phyloP scores from a whole-genome alignment of 805 yeast species.

The Saccharomyces cerevisiae region DNA sequence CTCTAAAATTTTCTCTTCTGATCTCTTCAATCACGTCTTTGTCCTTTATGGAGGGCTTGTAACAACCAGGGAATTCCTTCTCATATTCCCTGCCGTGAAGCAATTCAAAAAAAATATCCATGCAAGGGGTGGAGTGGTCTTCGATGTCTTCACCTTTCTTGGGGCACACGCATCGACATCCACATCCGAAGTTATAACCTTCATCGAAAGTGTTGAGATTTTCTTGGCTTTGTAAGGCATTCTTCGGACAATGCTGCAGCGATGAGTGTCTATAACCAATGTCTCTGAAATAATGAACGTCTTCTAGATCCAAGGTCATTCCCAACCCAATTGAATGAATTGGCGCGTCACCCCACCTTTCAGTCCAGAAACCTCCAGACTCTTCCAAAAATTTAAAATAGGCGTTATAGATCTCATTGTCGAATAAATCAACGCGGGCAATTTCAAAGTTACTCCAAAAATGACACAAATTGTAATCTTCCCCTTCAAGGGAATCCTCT shows the following conservation, averaged over 20 bases:
- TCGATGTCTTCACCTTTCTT: constrained; percentile 42
- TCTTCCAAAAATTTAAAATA: constrained; percentile 64
- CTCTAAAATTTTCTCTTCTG: constrained; percentile 1
- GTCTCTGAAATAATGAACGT: constrained; percentile 86
- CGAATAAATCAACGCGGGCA: constrained; percentile 72
- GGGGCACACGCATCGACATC: constrained; percentile 86
- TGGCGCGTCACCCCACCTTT: constrained; percentile 98
- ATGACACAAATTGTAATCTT: constrained; percentile 72
- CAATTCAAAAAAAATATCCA: constrained; percentile 43
- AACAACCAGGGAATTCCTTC: constrained; percentile 4
- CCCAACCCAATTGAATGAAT: constrained; percentile 83
- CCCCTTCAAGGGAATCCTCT: constrained; percentile 54
- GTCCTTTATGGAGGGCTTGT: constrained; percentile 6
- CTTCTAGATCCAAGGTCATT: constrained; percentile 56
- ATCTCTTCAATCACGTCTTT: background rate
- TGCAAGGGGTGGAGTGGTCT: constrained; percentile 44
- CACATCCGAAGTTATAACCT: constrained; percentile 45
- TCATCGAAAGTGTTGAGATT: constrained; percentile 27
- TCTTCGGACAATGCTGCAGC: constrained; percentile 72
- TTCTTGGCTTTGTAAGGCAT: constrained; percentile 35
- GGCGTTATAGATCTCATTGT: constrained; percentile 51
- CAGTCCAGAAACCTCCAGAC: constrained; percentile 77
- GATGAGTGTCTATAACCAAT: constrained; percentile 83
- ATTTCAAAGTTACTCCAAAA: constrained; percentile 94
- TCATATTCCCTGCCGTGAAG: constrained; percentile 7